phyloP scores from a whole-genome alignment of 306 rosid genomes.

The Geum urbanum region DNA sequence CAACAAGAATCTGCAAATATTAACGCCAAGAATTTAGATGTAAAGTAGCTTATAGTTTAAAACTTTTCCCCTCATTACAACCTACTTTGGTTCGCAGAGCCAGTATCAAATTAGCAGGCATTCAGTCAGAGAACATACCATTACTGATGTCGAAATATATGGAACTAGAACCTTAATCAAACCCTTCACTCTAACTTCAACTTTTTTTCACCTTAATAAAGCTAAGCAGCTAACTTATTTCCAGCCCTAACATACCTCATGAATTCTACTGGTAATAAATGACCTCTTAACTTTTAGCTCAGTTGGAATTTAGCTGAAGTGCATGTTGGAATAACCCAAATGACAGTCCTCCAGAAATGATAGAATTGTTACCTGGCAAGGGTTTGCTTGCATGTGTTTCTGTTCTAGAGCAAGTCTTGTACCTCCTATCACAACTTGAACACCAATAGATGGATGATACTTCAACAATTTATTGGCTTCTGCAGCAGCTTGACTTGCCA shows the following conservation, averaged over 20 bases:
- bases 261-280: neutral
- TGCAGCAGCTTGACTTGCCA: constrained; percentile 87
- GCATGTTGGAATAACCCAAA: no score
- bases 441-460: constrained; percentile 80
- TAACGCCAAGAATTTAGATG: no score
- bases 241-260: neutral
- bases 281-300: constrained; percentile 12
- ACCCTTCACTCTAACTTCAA: neutral
- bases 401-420: constrained; percentile 83
- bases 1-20: constrained; percentile 65
- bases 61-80: neutral
- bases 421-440: constrained; percentile 96
- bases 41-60: neutral
- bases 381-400: constrained; percentile 83
- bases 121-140: neutral
- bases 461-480: constrained; percentile 77
- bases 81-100: neutral
- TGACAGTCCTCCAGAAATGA: constrained; percentile 14
- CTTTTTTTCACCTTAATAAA: neutral
- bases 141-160: neutral
- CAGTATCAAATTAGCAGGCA: constrained; percentile 3
- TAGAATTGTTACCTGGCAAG: constrained; percentile 68
- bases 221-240: neutral
- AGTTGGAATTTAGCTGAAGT: constrained; percentile 14
- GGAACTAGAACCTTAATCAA: neutral